A percentile compares a stretch with the other conserved stretches of the same genome.
Evolutionary conservation across 495 filamentous ascomycete genomes (phyloP).

Genomic region (Penicillium herquei): DNA sequence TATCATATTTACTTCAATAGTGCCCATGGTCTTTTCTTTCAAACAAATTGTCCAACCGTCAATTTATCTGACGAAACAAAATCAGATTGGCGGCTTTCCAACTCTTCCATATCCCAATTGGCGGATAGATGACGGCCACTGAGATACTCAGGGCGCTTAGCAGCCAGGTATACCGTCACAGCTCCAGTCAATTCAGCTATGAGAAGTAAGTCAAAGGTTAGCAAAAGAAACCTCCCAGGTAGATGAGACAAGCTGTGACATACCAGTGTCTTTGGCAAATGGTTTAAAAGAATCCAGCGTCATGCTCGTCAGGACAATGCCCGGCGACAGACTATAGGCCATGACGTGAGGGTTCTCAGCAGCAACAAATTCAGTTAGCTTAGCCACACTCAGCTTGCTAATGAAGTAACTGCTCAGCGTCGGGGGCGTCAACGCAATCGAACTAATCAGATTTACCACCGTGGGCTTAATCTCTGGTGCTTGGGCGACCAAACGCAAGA

Average conservation of each 20-base stretch:
- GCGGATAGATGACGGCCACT: background rate
- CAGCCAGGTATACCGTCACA: background rate
- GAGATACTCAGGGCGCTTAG: background rate
- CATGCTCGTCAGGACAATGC: background rate
- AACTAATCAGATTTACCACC: background rate
- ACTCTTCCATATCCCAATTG: slow-evolving; percentile 1
- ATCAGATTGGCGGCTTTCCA: background rate
- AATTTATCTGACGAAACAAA: background rate
- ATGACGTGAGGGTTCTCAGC: background rate
- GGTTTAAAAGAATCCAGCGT: background rate
- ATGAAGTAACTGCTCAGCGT: slow-evolving; percentile 1
- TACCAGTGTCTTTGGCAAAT: background rate
- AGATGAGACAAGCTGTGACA: background rate
- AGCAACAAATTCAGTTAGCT: background rate
- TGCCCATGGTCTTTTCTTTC: background rate
- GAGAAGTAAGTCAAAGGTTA: background rate
- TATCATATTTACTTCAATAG: background rate
- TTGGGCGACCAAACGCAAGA: background rate
- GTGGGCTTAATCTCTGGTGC: background rate
- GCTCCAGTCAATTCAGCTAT: background rate
- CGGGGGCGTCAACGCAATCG: background rate
- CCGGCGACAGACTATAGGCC: background rate
- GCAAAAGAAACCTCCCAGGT: background rate
- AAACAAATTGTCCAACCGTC: background rate
- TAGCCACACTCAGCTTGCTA: background rate